Percentiles rank a stretch among this genome's conserved stretches.
These are phyloP conservation scores for Lepraria neglecta DNA, from an alignment of 495 filamentous ascomycete genomes.

Conservation along the genomic window DNA sequence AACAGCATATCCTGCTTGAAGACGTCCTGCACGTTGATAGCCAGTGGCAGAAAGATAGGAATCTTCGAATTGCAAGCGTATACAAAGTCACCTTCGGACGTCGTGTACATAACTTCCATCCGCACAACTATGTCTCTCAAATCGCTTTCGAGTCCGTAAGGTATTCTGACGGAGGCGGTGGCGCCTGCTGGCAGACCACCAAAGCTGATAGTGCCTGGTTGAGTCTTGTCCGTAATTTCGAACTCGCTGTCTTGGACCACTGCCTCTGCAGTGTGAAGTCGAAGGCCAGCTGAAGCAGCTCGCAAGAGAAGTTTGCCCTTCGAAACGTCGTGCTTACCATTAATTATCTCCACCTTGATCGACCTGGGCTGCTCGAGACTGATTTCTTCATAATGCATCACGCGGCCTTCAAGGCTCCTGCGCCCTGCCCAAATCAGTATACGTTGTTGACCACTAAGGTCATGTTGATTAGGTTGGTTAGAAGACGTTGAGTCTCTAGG, in stretches of 20 bases:
- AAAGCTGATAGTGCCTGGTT: conserved; percentile 64
- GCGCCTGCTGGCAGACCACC: conserved; percentile 44
- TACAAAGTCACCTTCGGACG: conserved; percentile 62
- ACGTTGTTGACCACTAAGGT: background rate
- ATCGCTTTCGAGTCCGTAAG: conserved; percentile 80
- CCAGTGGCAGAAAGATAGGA: conserved; percentile 67
- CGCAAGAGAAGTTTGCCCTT: conserved; percentile 65
- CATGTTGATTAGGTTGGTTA: background rate
- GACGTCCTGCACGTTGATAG: conserved; percentile 93
- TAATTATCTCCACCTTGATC: conserved; percentile 64
- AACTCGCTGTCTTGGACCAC: conserved; percentile 51
- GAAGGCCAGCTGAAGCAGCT: conserved; percentile 78
- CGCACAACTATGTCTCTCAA: conserved; percentile 64
- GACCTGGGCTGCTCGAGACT: conserved; percentile 71
- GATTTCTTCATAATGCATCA: conserved; percentile 47
- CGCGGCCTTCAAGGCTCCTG: conserved; percentile 17
- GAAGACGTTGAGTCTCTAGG: background rate
- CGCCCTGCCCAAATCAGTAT: conserved; percentile 22
- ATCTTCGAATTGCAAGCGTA: conserved; percentile 59
- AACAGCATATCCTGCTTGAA: conserved; percentile 81
- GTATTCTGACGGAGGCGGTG: conserved; percentile 57
- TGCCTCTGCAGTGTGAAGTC: conserved; percentile 70
- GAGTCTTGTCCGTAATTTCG: conserved; percentile 48
- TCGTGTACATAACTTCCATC: conserved; percentile 72
- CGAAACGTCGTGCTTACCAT: conserved; percentile 70